Evolutionary conservation across 2,329 filamentous ascomycete species (phyloP).

Genomic region (Paecilomyces dactylethromorphus): DNA sequence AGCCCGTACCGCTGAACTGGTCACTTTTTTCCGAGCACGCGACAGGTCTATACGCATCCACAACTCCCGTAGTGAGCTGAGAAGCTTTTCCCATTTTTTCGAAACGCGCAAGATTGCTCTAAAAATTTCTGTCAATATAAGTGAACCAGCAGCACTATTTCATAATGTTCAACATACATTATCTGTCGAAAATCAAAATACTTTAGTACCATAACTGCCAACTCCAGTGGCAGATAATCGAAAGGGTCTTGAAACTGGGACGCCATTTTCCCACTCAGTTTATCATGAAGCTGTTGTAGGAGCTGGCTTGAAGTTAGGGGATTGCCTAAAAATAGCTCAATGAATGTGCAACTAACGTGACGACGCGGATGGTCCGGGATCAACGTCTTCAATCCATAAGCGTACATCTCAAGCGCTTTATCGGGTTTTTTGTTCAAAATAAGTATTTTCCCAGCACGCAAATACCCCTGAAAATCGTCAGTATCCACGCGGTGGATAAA

Average conservation of each 20-base stretch:
- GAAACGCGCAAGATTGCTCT: conserved; percentile 49
- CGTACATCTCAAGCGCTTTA: conserved; percentile 52
- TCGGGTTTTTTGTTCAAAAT: conserved; percentile 42
- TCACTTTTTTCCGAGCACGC: conserved; percentile 37
- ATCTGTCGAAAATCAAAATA: conserved; percentile 47
- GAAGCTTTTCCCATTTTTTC: conserved; percentile 48
- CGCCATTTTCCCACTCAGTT: conserved; percentile 28
- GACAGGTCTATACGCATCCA: conserved; percentile 52
- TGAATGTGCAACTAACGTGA: conserved; percentile 16
- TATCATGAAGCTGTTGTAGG: conserved; percentile 42
- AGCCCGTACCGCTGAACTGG: conserved; percentile 24
- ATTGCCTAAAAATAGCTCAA: not conserved
- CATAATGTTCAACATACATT: conserved; percentile 28
- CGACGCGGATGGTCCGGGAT: conserved; percentile 30
- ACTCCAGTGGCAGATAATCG: conserved; percentile 47
- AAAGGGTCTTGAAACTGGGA: conserved; percentile 42
- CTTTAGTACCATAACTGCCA: conserved; percentile 46
- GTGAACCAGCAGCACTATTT: not conserved
- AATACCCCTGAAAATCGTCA: conserved; percentile 40
- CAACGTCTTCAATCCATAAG: conserved; percentile 50
- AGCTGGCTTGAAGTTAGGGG: conserved; percentile 21
- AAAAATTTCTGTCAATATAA: conserved; percentile 1
- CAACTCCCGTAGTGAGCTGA: conserved; percentile 40
- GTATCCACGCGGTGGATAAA: not conserved
- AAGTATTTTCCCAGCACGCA: conserved; percentile 47